Conservation (phyloP, 192 early-diverging fungal genomes). For the Backusella parvicylindrica region DNA sequence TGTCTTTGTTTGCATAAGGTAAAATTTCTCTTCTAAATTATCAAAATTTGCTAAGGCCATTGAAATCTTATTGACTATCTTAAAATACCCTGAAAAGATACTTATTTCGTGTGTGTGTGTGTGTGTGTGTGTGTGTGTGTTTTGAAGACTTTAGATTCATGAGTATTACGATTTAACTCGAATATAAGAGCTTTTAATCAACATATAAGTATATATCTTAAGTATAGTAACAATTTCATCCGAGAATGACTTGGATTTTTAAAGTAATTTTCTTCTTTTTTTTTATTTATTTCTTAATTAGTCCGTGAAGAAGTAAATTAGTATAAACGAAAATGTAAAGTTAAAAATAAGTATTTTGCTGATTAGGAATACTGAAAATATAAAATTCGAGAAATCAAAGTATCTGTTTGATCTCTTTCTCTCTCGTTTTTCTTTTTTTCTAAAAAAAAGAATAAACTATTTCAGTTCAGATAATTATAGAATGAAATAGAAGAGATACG, state of each 20-base stretch:
- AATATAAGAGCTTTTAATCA: neutral
- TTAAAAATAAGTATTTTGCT: neutral
- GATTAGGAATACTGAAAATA: neutral
- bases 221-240: neutral
- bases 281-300: neutral
- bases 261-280: too few species aligned
- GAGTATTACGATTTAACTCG: neutral
- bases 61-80: neutral
- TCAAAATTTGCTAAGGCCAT: neutral
- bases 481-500: too few species aligned
- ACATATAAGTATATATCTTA: neutral
- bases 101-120: too few species aligned
- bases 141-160: neutral
- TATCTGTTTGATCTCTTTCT: too few species aligned
- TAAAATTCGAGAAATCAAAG: too few species aligned
- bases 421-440: too few species aligned
- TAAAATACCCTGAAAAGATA: neutral
- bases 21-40: neutral
- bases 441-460: too few species aligned
- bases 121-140: too few species aligned
- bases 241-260: neutral
- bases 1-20: neutral
- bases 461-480: too few species aligned
- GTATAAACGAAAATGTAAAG: neutral
- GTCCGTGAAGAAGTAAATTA: neutral